Evolutionary conservation across 768 basidiomycete genomes (phyloP), one percentile per base, ranked within the genome.

Genomic region (Lyophyllum semitale): DNA sequence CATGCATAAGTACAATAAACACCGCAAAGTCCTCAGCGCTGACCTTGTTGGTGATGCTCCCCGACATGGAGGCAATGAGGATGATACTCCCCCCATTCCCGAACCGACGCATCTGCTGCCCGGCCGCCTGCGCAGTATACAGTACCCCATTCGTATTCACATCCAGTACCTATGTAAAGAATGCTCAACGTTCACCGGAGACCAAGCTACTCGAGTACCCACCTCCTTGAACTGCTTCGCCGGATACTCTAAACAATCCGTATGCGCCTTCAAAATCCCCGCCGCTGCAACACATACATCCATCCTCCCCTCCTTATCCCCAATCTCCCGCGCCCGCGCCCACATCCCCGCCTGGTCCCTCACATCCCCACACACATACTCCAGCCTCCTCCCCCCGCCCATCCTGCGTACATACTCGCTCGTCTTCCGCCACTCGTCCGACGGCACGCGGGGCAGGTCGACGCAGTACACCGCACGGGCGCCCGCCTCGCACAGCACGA

Each of bases 241-340:
- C 1, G 85, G 80, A 64, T 89, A 89, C 42, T 83, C 80, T 68
- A 90, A 66, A 60, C 88, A 89, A 53, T 84, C 82, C 27, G 70
- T 83, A 57, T 87, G 76, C 0, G 73, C 62, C 61, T 79, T 82
- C 65, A 89, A 65, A 50, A 92, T 81, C 20, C 90, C 91, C 38
- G 91, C 91, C 17, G 91, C 89, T 3, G 90, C 90, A 55, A 92
- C 68, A 61, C 88, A 89, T 15, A 87, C 77, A 65, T 93, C 90
- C 74, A 93, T 79, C 59, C 89, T 74, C 17, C 81, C 79, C 58
- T 92, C 90, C 59, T 71, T 76, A 55, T 87, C 77, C 0, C 84
- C 88, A 43, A 93, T 84, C 60, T 77, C 76, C 63, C 80, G 72
- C 15, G 71, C 84, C 48, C 74, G 68, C 42, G 72, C 74, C 86